phyloP scores from a whole-genome alignment of 257 asterid genomes.

The Petunia secreta region DNA sequence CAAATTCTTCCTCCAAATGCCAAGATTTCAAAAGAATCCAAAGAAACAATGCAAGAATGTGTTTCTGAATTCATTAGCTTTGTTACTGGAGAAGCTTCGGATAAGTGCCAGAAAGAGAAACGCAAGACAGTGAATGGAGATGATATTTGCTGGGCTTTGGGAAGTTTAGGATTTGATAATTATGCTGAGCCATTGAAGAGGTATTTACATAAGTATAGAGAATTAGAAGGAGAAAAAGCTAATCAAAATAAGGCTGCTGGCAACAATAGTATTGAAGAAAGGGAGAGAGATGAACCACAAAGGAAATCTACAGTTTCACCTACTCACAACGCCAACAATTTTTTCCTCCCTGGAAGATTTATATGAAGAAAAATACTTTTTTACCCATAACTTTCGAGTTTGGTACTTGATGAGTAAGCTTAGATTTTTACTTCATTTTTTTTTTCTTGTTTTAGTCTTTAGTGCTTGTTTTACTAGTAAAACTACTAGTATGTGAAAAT shows the following conservation, averaged over 20 bases:
- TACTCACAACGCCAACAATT: too few species aligned
- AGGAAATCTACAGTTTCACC: too few species aligned
- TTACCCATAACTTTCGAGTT: not conserved
- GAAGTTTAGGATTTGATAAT: constrained; percentile 63
- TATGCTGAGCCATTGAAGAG: constrained; percentile 55
- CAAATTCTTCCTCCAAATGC: constrained; percentile 65
- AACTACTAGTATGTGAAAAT: not conserved
- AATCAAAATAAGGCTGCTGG: constrained; percentile 31
- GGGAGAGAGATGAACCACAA: constrained; percentile 19
- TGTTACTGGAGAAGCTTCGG: constrained; percentile 72
- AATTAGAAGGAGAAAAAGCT: constrained; percentile 55
- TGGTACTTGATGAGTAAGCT: not conserved
- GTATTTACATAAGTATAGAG: constrained; percentile 66
- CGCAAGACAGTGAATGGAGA: constrained; percentile 73
- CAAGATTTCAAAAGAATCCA: constrained; percentile 73
- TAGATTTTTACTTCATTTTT: not conserved
- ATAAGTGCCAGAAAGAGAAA: constrained; percentile 66
- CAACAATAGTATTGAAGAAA: constrained; percentile 27
- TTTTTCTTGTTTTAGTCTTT: not conserved
- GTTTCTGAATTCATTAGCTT: constrained; percentile 76
- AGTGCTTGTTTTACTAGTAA: not conserved
- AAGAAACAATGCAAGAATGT: constrained; percentile 79
- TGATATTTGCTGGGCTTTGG: constrained; percentile 66
- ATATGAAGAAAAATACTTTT: too few species aligned
- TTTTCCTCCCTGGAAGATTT: too few species aligned